These are phyloP conservation scores for Dendrothele bispora DNA, from an alignment of 768 basidiomycete species.

Conservation along the genomic window DNA sequence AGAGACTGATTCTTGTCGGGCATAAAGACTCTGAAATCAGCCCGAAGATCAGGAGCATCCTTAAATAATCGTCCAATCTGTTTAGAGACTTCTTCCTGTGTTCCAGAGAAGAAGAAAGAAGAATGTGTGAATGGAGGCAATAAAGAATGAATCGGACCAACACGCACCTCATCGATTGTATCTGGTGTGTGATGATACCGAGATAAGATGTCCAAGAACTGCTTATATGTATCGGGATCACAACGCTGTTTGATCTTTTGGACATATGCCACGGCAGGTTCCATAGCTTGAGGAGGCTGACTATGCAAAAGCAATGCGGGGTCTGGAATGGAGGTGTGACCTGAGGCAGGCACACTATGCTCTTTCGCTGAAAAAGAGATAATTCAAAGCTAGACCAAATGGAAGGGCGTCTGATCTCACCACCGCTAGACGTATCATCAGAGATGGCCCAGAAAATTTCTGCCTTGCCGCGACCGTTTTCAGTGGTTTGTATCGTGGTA, in stretches of 20 bases:
- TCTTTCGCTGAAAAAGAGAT: constrained; percentile 22
- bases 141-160: constrained; percentile 9
- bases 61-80: constrained; percentile 72
- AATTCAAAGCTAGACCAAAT: neutral
- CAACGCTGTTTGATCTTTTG: constrained; percentile 96
- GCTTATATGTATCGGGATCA: constrained; percentile 82
- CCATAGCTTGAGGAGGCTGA: constrained; percentile 42
- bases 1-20: constrained; percentile 56
- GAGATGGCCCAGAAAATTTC: neutral
- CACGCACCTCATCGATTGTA: constrained; percentile 56
- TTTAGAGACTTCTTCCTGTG: constrained; percentile 64
- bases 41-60: constrained; percentile 71
- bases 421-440: constrained; percentile 1
- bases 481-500: constrained; percentile 57
- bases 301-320: constrained; percentile 35
- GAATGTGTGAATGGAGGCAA: constrained; percentile 6
- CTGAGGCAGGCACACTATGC: constrained; percentile 9
- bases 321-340: constrained; percentile 29
- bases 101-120: constrained; percentile 1
- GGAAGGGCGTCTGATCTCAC: neutral
- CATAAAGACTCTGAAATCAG: constrained; percentile 76
- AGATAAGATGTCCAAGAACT: constrained; percentile 76
- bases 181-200: constrained; percentile 61
- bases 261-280: constrained; percentile 90
- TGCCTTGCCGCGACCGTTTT: constrained; percentile 37